Conservation (phyloP, 805 yeast species). For the Monosporozyma aerobia region DNA sequence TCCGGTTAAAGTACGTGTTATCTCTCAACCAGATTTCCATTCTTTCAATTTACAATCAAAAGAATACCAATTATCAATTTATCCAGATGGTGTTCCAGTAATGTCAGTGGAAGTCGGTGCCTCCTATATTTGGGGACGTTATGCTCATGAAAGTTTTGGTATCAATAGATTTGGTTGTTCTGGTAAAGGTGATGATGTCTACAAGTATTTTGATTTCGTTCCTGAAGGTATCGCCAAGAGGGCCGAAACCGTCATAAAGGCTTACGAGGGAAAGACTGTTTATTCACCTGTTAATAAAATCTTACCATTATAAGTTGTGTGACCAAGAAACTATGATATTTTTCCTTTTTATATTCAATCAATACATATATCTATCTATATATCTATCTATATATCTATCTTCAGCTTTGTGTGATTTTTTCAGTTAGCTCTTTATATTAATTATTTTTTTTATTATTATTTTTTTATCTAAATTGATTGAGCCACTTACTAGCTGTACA, state of each 20-base stretch:
- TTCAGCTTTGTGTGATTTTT: too few relatives aligned
- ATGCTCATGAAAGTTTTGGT: slow-evolving; percentile 95
- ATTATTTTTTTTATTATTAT: too few relatives aligned
- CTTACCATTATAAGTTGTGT: background rate
- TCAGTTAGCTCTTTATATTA: too few relatives aligned
- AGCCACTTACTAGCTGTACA: too few relatives aligned
- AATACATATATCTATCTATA: too few relatives aligned
- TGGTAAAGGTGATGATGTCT: slow-evolving; percentile 77
- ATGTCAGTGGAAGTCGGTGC: slow-evolving; percentile 90
- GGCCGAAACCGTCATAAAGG: background rate
- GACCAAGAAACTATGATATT: too few relatives aligned
- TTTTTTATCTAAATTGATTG: too few relatives aligned
- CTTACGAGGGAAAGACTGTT: background rate
- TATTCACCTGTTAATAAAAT: background rate
- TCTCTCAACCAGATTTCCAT: slow-evolving; percentile 86
- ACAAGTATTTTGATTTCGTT: slow-evolving; percentile 81
- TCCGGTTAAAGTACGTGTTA: slow-evolving; percentile 59
- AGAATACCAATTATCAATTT: slow-evolving; percentile 74
- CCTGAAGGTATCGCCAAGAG: slow-evolving; percentile 74
- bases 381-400: too few relatives aligned
- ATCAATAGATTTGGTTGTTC: slow-evolving; percentile 94
- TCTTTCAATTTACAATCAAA: slow-evolving; percentile 78
- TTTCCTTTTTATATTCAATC: too few relatives aligned
- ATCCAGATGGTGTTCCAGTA: slow-evolving; percentile 93
- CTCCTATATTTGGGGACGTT: slow-evolving; percentile 86